Base-by-base conservation (phyloP, 1,284 basidiomycete species). In the Tetrapyrgos nigripes region DNA sequence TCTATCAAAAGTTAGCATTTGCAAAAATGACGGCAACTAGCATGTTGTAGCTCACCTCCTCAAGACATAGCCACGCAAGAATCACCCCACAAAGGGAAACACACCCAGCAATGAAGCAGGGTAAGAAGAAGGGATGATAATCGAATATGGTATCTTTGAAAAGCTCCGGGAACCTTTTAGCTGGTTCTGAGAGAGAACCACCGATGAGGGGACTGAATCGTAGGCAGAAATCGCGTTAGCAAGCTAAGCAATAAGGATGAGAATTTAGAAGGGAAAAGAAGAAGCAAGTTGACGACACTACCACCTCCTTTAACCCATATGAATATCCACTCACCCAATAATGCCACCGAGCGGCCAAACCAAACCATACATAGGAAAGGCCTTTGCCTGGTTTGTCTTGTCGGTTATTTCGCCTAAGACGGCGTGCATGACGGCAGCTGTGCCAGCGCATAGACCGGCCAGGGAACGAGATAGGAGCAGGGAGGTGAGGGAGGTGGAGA, bases 331-430 rank as follows among this genome's bases (percentile, higher is more conserved):
- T n/a, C 65, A 84, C 83, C 86, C 86, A 37, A 86, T 72, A 55
- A 87, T 82, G 3, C 77, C 71, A 26, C 85, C 85, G 5, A 86
- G 58, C 17, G 84, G 83, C 82, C 82, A 88, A 55, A 80, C 80
- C 19, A 88, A 66, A 21, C 83, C 81, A 58, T 83, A 85, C 27
- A 88, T 77, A 13, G 86, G 82, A 61, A 84, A 84, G 1, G 79
- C 83, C 53, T 75, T 63, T 2, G 80, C 79, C 65, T 87, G 83
- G 61, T 89, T 88, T 3, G 80, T 81, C 3, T 77, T 70, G 65
- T 88, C 83, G 4, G 85, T 88, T 28, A 89, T 78, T 67, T 89
- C 86, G 11, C 83, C 81, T 5, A 87, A 69, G 13, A 84, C 76
- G 0, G 83, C 83, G 44, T 85, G 83, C 43, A 86, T 79, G 44